Evolutionary conservation across 768 basidiomycete genomes (phyloP).

Genomic region (Auricularia heimuer): DNA sequence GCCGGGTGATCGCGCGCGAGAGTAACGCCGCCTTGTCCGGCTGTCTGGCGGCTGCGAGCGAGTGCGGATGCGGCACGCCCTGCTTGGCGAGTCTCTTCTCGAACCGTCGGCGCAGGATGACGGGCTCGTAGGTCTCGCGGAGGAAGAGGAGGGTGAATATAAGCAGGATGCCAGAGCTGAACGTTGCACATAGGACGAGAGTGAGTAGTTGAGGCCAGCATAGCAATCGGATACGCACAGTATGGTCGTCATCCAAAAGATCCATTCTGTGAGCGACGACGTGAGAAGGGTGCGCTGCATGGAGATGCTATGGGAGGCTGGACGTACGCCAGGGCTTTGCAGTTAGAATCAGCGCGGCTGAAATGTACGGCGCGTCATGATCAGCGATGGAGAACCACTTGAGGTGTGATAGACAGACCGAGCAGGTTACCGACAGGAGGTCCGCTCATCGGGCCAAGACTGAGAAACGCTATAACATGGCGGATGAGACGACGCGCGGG

Average conservation of each 20-base stretch:
- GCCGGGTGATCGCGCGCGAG: slow-evolving; percentile 6
- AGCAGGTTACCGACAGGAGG: slow-evolving; percentile 5
- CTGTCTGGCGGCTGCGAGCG: background rate
- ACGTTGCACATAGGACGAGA: background rate
- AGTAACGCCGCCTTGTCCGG: background rate
- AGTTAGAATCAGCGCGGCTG: slow-evolving; percentile 4
- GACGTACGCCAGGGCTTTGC: slow-evolving; percentile 4
- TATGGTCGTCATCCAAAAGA: slow-evolving; percentile 5
- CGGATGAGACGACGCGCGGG: background rate
- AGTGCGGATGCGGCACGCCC: background rate
- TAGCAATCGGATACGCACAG: background rate
- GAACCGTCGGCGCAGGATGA: slow-evolving; percentile 4
- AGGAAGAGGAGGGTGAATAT: background rate
- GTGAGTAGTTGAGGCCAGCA: background rate
- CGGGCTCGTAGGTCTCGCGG: slow-evolving; percentile 7
- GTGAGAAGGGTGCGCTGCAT: background rate
- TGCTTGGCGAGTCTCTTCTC: background rate
- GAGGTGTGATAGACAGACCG: background rate
- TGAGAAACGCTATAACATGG: background rate
- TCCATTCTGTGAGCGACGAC: background rate
- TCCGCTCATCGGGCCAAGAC: slow-evolving; percentile 5
- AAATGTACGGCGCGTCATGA: background rate
- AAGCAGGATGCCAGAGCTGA: slow-evolving; percentile 3
- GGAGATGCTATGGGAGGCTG: background rate
- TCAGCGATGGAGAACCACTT: background rate